Percentiles rank a stretch among this genome's conserved stretches.
Evolutionary conservation across 805 yeast genomes (phyloP).

Genomic region (Alloascoidea africana): DNA sequence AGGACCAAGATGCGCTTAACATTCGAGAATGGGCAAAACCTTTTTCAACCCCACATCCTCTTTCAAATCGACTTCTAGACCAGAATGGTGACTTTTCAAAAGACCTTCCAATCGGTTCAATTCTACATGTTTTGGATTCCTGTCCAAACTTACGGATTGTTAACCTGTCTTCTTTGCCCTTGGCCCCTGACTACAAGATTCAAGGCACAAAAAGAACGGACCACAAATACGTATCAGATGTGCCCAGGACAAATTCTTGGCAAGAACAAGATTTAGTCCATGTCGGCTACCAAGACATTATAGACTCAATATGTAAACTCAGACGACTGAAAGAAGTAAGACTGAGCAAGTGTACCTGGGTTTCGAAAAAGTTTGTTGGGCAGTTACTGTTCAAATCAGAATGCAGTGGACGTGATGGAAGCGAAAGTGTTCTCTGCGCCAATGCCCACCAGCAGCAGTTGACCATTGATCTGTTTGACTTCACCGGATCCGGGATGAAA

Average conservation of each 20-base stretch:
- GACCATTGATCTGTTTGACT: too few species aligned
- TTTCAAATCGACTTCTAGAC: slow-evolving; percentile 39
- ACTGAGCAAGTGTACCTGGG: slow-evolving; percentile 32
- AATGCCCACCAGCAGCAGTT: too few species aligned
- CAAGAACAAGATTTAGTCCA: slow-evolving; percentile 13
- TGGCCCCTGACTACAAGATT: slow-evolving; percentile 45
- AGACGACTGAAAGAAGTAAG: slow-evolving; percentile 23
- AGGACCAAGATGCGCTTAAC: too few species aligned
- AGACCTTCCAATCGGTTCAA: slow-evolving; percentile 68
- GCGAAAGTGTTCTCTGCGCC: slow-evolving; percentile 14
- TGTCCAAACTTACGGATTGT: slow-evolving; percentile 46
- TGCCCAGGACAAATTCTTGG: slow-evolving; percentile 17
- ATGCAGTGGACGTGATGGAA: slow-evolving; percentile 7
- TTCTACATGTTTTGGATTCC: slow-evolving; percentile 50
- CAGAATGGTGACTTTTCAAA: slow-evolving; percentile 53
- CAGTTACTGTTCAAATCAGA: slow-evolving; percentile 11
- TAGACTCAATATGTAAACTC: slow-evolving; percentile 14
- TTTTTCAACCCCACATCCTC: slow-evolving; percentile 35
- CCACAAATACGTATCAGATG: slow-evolving; percentile 19
- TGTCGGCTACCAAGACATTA: slow-evolving; percentile 12
- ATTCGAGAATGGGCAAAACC: slow-evolving; percentile 16
- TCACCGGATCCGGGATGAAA: slow-evolving; percentile 34
- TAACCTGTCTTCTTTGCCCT: slow-evolving; percentile 44
- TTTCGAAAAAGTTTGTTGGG: slow-evolving; percentile 22
- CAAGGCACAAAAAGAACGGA: slow-evolving; percentile 5